Base-by-base conservation (phyloP, 2,329 filamentous ascomycete species). In the Magnaporthiopsis incrustans region DNA sequence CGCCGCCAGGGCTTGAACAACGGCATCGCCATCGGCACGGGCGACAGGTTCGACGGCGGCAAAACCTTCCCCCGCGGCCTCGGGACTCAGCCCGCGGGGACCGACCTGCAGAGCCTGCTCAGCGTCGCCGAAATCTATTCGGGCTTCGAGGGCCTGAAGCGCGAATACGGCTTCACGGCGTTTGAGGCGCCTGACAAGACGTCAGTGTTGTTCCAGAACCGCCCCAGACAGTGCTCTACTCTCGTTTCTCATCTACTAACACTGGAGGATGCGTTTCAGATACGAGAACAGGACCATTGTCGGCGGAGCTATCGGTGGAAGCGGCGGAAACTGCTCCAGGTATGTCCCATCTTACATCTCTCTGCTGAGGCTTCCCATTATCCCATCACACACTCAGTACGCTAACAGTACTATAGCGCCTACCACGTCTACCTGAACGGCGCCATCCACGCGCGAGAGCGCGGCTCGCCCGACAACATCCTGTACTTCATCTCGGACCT, bases 401-500 rank as follows among this genome's bases (percentile, higher is more conserved):
- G 22, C 44, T 53, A 7, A 53, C 44, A 22, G 3, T 53, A 14
- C 12, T 10, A 10, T 32, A 38, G 57, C 56, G 61, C 53, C 12
- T 63, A 81, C 68, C 77, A 79, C 50, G 77, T 84, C 33, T 83
- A 82, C 69, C 73, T 87, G 64, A 81, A 81, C 65, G 79, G 79
- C 57, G 82, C 77, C 32, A 79, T 85, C 60, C 84, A 86, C 68
- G 81, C 84, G 11, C 81, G 84, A 30, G 84, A 87, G 72, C 80
- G 84, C 12, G 84, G 83, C 32, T 81, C 79, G 0, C 78, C 83
- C 0, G 84, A 87, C 69, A 77, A 81, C 65, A 74, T 86, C 18
- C 72, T 86, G 58, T 85, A 85, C 75, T 85, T 84, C 73, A 75
- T 85, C 35, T 75, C 82, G 0, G 84, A 87, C 69, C 75, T 87